Conservation (phyloP, 345 rosid genomes). For the Brassica nigra region DNA sequence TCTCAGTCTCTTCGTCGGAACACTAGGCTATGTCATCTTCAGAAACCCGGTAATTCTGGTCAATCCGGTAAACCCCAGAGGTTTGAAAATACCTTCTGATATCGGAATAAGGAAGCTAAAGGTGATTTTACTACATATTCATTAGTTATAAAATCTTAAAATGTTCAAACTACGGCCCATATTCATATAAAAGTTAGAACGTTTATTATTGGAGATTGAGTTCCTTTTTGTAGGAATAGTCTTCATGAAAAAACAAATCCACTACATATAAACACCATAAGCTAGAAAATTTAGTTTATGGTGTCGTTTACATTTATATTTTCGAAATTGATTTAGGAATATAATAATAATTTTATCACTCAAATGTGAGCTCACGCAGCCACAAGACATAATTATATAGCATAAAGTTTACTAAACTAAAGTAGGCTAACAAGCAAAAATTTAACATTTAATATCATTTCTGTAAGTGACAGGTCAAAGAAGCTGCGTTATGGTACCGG, state of each 20-base stretch:
- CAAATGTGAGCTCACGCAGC: neutral
- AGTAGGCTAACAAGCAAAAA: neutral
- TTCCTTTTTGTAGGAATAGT: neutral
- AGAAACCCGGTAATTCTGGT: slow-evolving; percentile 67
- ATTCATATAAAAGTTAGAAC: neutral
- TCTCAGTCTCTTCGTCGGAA: slow-evolving; percentile 52
- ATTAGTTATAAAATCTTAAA: neutral
- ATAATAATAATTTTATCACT: neutral
- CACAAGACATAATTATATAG: neutral
- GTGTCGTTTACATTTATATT: neutral
- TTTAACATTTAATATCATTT: neutral
- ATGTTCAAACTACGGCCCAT: neutral
- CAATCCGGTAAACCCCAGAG: slow-evolving; percentile 54
- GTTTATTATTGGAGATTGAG: neutral
- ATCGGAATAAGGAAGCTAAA: slow-evolving; percentile 50
- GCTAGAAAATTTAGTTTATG: neutral
- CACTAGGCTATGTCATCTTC: slow-evolving; percentile 55
- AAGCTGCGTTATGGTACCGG: slow-evolving; percentile 57
- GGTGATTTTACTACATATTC: slow-evolving; percentile 17
- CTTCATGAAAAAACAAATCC: neutral
- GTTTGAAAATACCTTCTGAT: slow-evolving; percentile 39
- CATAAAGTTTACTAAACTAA: neutral
- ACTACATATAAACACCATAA: neutral
- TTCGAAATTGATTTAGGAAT: neutral
- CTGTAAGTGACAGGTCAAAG: slow-evolving; percentile 40